Evolutionary conservation across 192 early-diverging fungal genomes (phyloP), one percentile per base, ranked within the genome.

Genomic region (Coemansia aciculifera): DNA sequence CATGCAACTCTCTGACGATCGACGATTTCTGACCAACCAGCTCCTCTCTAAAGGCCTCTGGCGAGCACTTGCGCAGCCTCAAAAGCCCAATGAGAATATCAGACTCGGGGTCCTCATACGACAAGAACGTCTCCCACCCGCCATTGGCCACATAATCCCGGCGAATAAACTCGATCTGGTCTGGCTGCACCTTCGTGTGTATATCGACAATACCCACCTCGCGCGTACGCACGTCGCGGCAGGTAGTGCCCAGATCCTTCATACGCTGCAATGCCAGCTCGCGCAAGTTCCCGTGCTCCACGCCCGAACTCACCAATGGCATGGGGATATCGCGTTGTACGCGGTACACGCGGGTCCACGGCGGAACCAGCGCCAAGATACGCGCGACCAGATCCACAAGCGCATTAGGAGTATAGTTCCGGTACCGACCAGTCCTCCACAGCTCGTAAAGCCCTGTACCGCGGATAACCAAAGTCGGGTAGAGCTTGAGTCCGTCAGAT

Each of bases 251-350:
- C 60, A 99, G 79, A 79, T 99, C 98, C 60, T 90, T 91, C 96
- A 98, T 98, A 32, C 97, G 87, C 75, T 94, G 88, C 44, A 99
- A 81, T 5, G 98, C 96, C 51, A 98, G 85, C 78, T 99, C 96
- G 34, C 98, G 87, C 60, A 99, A 68, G 61, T 99, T 99, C 57
- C 98, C 98, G 74, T 99, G 89, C 84, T 99, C 98, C 13, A 99
- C 97, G 46, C 98, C 98, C 1, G 94, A 95, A 7, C 94, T 97
- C 19, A 99, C 98, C 34, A 99, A 85, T 5, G 98, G 98, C 98
- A 99, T 99, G 17, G 98, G 98, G 72, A 99, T 99, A 85, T 99
- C 98, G 71, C 97, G 89, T 77, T 99, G 97, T 32, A 99, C 96
- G 63, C 97, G 90, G 76, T 99, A 99, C 23, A 99, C 89, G 67